phyloP scores from a whole-genome alignment of 192 early-diverging fungal genomes.

The Allomyces macrogynus region DNA sequence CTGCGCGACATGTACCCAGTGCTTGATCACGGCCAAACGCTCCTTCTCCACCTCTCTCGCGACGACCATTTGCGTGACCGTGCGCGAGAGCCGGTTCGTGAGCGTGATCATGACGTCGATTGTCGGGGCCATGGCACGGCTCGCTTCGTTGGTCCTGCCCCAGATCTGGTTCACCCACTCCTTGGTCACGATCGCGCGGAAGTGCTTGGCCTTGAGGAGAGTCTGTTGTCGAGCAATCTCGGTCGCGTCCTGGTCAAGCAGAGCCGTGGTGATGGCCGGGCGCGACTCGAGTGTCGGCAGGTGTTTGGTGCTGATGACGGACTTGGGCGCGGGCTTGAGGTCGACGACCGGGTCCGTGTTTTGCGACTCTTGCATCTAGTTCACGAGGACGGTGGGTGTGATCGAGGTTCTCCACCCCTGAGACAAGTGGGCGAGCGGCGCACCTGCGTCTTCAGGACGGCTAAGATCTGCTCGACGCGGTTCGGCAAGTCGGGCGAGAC shows the following conservation, averaged over 20 bases:
- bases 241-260: neutral
- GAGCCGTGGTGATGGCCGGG: too few relatives aligned
- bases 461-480: neutral
- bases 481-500: slow-evolving; percentile 1
- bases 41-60: neutral
- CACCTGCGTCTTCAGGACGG: too few relatives aligned
- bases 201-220: slow-evolving; percentile 5
- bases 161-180: slow-evolving; percentile 7
- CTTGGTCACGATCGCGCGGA: slow-evolving; percentile 1
- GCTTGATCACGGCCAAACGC: slow-evolving; percentile 1
- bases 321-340: neutral
- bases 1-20: slow-evolving; percentile 2
- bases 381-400: too few relatives aligned
- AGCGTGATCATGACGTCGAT: slow-evolving; percentile 4
- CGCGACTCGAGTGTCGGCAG: too few relatives aligned
- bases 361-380: too few relatives aligned
- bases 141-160: neutral
- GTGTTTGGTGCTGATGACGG: neutral
- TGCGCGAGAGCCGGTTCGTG: slow-evolving; percentile 2
- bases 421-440: too few relatives aligned
- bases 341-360: neutral
- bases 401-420: too few relatives aligned
- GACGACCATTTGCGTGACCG: neutral
- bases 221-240: slow-evolving; percentile 7
- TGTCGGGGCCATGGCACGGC: neutral